Evolutionary conservation across 768 basidiomycete species (phyloP), one percentile per base, ranked within the genome.

Genomic region (Pleurotus platypus): DNA sequence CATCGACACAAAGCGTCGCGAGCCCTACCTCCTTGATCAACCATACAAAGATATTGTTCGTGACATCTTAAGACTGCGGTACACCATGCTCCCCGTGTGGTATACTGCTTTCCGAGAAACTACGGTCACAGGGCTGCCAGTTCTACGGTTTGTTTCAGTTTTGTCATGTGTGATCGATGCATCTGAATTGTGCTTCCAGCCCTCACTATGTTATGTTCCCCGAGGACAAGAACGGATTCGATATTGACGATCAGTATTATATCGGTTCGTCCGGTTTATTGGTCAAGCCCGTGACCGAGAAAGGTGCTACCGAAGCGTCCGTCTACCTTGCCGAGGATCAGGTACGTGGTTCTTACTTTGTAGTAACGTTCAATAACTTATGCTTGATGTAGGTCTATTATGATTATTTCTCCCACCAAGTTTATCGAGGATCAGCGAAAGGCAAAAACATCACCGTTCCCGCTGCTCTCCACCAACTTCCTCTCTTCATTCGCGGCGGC

Each of bases 191-290:
- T 16, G 11, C 40, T 6, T 56, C 16, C 35, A 97, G 95, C 49
- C 97, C 97, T n/a, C 96, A 99, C 70, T 98, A 92, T 64, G 84
- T 94, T 57, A 79, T 89, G 69, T 94, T 96, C 85, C 97, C 97
- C 4, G 80, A 91, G 57, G 95, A 98, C 67, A 76, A 84, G 58
- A 73, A 77, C 46, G 97, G 97, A 4, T 98, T 94, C 63, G 78
- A 82, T 0, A 79, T 98, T 49, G 97, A 98, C 64, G 94, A 98
- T 64, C 97, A 99, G 68, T 98, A 86, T 73, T 98, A 87, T 67
- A 76, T 99, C 56, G 95, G 94, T 9, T 78, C 80, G 11, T 92
- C 92, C 5, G 94, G 96, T 16, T 70, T 99, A 49, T 80, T 99
- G 56, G 88, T 94, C 61, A 96, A 96, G 68, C 97, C 97, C 0